Evolutionary conservation across 371 early-diverging fungal species (phyloP).

Genomic region (Mucor plumbeus): DNA sequence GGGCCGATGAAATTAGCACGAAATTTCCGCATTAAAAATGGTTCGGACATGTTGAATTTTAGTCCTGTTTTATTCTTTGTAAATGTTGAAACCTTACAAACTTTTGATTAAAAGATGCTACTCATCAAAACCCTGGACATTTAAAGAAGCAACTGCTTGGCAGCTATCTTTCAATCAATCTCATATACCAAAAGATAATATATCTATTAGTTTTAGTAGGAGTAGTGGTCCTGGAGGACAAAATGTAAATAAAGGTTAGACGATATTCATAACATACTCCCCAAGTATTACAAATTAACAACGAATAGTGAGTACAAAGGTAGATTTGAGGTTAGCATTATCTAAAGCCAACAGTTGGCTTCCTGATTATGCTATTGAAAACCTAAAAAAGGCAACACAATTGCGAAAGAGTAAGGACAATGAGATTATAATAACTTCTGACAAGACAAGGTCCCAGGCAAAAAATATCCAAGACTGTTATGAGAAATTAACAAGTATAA

Average conservation of each 20-base stretch:
- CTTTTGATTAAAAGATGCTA: slow-evolving; percentile 10
- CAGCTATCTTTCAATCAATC: slow-evolving; percentile 33
- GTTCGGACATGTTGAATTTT: background rate
- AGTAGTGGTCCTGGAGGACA: slow-evolving; percentile 89
- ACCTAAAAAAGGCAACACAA: slow-evolving; percentile 35
- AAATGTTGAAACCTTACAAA: background rate
- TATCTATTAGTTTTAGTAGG: slow-evolving; percentile 39
- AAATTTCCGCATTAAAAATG: background rate
- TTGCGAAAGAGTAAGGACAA: slow-evolving; percentile 69
- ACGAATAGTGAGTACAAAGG: slow-evolving; percentile 81
- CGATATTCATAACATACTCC: background rate
- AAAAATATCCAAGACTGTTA: slow-evolving; percentile 85
- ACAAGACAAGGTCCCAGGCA: slow-evolving; percentile 80
- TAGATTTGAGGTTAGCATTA: slow-evolving; percentile 74
- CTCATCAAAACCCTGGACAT: slow-evolving; percentile 32
- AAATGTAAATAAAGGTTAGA: slow-evolving; percentile 86
- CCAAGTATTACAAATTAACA: background rate
- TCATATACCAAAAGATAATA: slow-evolving; percentile 43
- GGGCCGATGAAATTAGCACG: background rate
- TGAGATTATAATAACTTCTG: slow-evolving; percentile 78
- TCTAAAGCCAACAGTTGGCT: slow-evolving; percentile 73
- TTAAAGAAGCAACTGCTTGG: slow-evolving; percentile 41
- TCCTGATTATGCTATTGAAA: slow-evolving; percentile 69
- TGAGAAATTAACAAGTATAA: slow-evolving; percentile 67
- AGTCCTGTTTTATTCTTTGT: background rate